Base-by-base conservation (phyloP, 306 rosid species). In the Rosa lucieae region DNA sequence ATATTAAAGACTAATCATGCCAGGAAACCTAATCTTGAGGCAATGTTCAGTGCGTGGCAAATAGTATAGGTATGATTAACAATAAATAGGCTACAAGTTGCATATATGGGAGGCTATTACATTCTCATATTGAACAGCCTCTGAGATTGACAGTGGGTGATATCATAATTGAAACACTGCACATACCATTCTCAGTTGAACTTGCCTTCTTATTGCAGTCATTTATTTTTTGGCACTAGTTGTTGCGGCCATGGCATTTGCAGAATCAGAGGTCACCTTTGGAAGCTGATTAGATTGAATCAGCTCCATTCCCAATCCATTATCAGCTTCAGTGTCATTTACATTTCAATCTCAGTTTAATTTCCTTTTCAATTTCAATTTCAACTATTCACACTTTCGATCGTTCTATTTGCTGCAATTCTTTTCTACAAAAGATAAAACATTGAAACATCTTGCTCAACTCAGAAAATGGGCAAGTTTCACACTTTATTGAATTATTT, bases 151-250 rank as follows among this genome's bases (percentile, higher is more conserved):
- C n/a, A 39, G 52, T 70, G 46, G 82, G 77, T 26, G 70, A 70
- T 58, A 40, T 51, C 18, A 79, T 23, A 71, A 76, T 76, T 56
- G 88, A 72, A 66, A 46, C 80, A 61, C 56, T 5, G 59, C 61
- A 55, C 12, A n/a, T 73, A 63, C 11, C 39, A 63, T 76, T 67
- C 77, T 75, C 84, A 82, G 77, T 78, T 18, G 83, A 85, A 77
- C 73, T 68, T 62, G 48, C 85, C 78, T 63, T 80, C 77, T 46
- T 77, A 49, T 56, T 70, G 51, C 37, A 32, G 37, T 32, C 37
- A 32, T 32, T 2, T 32, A 32, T 32, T 32, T 2, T 32, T 32
- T 32, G 37, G 37, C 37, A 2, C 37, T 32, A 59, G 67, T 56
- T 35, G 85, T 71, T 35, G 81, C 63, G 70, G 73, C 82, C 5